phyloP scores from a whole-genome alignment of 495 filamentous ascomycete species.

The Penicillium dipodomyicola region DNA sequence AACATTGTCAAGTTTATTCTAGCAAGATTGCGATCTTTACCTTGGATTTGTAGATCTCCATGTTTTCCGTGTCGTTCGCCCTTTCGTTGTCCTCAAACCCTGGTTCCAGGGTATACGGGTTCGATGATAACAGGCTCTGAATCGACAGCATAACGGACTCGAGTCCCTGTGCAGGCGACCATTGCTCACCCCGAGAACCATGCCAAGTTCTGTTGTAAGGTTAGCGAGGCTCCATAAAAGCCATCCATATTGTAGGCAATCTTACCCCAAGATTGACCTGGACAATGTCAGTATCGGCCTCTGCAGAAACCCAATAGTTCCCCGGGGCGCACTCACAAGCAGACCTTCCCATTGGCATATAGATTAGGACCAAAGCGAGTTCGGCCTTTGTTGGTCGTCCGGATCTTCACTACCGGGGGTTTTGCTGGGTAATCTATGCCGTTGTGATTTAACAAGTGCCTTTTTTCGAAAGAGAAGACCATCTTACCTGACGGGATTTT shows the following conservation, averaged over 20 bases:
- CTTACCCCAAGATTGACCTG: conserved; percentile 89
- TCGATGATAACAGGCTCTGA: conserved; percentile 89
- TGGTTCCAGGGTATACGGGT: conserved; percentile 96
- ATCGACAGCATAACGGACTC: conserved; percentile 95
- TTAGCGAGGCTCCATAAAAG: not conserved
- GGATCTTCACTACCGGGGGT: conserved; percentile 68
- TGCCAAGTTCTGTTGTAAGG: conserved; percentile 75
- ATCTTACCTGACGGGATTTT: conserved; percentile 34
- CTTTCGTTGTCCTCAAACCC: conserved; percentile 76
- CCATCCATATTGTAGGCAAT: not conserved
- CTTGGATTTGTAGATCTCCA: conserved; percentile 82
- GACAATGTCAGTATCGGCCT: conserved; percentile 19
- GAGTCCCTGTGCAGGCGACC: conserved; percentile 92
- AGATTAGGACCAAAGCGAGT: conserved; percentile 97
- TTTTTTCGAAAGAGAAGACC: not conserved
- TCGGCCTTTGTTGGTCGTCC: conserved; percentile 82
- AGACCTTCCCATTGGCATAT: conserved; percentile 87
- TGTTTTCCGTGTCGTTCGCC: conserved; percentile 68
- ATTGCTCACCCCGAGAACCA: conserved; percentile 84
- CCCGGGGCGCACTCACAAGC: conserved; percentile 57
- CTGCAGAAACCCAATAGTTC: not conserved
- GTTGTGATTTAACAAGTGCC: conserved; percentile 4
- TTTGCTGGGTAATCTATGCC: conserved; percentile 79
- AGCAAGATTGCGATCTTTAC: conserved; percentile 38
- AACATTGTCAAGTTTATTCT: not conserved